Percentiles rank a stretch among this genome's conserved stretches.
Evolutionary conservation across 2,329 filamentous ascomycete genomes (phyloP).

Genomic region (Fusarium sambucinum): DNA sequence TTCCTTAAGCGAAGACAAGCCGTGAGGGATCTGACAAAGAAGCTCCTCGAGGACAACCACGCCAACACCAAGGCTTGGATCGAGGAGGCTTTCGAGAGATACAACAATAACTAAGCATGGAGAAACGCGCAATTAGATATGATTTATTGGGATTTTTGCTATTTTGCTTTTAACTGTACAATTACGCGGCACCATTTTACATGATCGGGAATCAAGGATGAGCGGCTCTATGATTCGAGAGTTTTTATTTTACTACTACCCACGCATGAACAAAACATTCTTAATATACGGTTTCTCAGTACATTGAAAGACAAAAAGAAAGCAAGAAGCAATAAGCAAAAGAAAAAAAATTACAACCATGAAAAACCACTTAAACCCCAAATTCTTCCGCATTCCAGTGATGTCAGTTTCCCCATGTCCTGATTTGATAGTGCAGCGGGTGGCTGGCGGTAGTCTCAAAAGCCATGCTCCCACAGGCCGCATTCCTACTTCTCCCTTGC

Average conservation of each 20-base stretch:
- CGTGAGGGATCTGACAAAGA: slow-evolving; percentile 30
- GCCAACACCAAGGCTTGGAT: slow-evolving; percentile 42
- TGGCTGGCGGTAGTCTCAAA: slow-evolving; percentile 30
- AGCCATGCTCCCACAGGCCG: not conserved
- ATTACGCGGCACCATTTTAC: slow-evolving; percentile 32
- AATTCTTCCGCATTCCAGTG: slow-evolving; percentile 19
- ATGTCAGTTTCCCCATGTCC: slow-evolving; percentile 10
- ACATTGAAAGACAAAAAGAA: not conserved
- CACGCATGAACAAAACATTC: slow-evolving; percentile 35
- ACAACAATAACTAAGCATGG: slow-evolving; percentile 10
- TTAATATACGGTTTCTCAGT: slow-evolving; percentile 38
- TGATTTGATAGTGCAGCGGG: slow-evolving; percentile 5
- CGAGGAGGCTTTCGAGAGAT: slow-evolving; percentile 27
- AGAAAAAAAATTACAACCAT: slow-evolving; percentile 20
- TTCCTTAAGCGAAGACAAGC: slow-evolving; percentile 39
- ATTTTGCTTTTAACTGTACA: slow-evolving; percentile 23
- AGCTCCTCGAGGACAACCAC: slow-evolving; percentile 37
- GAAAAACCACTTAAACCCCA: slow-evolving; percentile 18
- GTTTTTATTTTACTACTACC: slow-evolving; percentile 12
- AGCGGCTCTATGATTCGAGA: slow-evolving; percentile 39
- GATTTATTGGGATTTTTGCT: slow-evolving; percentile 24
- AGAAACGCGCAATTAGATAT: slow-evolving; percentile 25
- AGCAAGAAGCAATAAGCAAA: not conserved
- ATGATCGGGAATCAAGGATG: slow-evolving; percentile 43
- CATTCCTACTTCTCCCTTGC: slow-evolving; percentile 18